A percentile compares a stretch with the other conserved stretches of the same genome.
phyloP scores from a whole-genome alignment of 768 basidiomycete species.

The Rhodotorula kratochvilovae region DNA sequence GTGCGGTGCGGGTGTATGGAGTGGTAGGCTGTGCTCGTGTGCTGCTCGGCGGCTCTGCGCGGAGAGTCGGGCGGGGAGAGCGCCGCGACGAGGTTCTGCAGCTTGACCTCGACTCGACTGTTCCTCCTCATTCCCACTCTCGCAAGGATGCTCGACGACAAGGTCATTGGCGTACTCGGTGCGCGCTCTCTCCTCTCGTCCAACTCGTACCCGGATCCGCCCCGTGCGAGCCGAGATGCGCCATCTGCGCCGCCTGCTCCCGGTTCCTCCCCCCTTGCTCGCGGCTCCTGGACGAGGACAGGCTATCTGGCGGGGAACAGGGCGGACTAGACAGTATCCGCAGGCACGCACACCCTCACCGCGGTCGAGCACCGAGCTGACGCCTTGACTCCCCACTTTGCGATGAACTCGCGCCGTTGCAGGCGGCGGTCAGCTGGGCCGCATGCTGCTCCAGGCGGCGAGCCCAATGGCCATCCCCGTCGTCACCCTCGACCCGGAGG shows the following conservation, averaged over 20 bases:
- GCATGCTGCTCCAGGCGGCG: constrained; percentile 89
- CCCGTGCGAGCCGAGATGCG: neutral
- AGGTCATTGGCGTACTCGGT: constrained; percentile 39
- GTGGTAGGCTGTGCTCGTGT: neutral
- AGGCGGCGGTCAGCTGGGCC: constrained; percentile 93
- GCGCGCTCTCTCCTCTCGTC: neutral
- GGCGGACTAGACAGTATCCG: too few species aligned
- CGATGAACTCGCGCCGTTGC: neutral
- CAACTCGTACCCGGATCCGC: neutral
- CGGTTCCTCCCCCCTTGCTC: too few species aligned
- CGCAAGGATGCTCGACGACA: constrained; percentile 27
- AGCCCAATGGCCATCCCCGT: constrained; percentile 78
- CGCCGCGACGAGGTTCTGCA: neutral
- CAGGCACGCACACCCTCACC: too few species aligned
- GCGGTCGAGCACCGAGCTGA: neutral
- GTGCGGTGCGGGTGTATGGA: neutral
- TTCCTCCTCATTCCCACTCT: neutral
- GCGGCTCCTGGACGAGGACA: too few species aligned
- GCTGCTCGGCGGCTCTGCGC: too few species aligned
- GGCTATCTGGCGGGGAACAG: too few species aligned
- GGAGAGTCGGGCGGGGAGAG: neutral
- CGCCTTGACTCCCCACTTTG: too few species aligned
- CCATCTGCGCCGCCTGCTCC: neutral
- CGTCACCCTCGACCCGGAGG: constrained; percentile 76
- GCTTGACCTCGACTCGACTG: neutral